phyloP scores from a whole-genome alignment of 768 basidiomycete genomes.

The Trametes cubensis region DNA sequence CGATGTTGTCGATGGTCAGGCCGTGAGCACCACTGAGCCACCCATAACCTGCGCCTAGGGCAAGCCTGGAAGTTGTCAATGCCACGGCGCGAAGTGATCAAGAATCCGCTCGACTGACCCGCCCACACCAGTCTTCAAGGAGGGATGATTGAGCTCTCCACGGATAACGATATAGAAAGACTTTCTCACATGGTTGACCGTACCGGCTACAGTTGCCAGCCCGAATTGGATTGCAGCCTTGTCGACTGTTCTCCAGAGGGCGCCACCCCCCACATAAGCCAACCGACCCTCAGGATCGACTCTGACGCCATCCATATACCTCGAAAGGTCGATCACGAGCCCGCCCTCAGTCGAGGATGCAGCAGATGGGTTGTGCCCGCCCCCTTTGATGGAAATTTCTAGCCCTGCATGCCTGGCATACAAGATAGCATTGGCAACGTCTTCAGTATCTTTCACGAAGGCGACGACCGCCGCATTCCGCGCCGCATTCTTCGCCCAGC shows the following conservation, averaged over 20 bases:
- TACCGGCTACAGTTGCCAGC: constrained; percentile 50
- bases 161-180: too few species aligned
- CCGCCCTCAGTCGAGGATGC: constrained; percentile 50
- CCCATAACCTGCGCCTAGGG: constrained; percentile 58
- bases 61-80: constrained; percentile 38
- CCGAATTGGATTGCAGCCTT: constrained; percentile 46
- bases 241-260: constrained; percentile 51
- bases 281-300: constrained; percentile 44
- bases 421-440: constrained; percentile 41
- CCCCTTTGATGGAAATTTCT: constrained; percentile 47
- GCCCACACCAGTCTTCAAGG: constrained; percentile 49
- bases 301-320: constrained; percentile 41
- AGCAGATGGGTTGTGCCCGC: constrained; percentile 49
- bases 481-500: constrained; percentile 48
- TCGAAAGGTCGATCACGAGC: constrained; percentile 52
- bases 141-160: background rate
- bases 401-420: constrained; percentile 40
- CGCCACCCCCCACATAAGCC: constrained; percentile 50
- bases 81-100: background rate
- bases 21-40: constrained; percentile 48
- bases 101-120: constrained; percentile 38
- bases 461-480: constrained; percentile 47
- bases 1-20: constrained; percentile 51
- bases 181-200: constrained; percentile 49
- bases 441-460: constrained; percentile 45